Evolutionary conservation across 1,284 basidiomycete species (phyloP), one percentile per base, ranked within the genome.

Genomic region (Takashimella tepidaria): DNA sequence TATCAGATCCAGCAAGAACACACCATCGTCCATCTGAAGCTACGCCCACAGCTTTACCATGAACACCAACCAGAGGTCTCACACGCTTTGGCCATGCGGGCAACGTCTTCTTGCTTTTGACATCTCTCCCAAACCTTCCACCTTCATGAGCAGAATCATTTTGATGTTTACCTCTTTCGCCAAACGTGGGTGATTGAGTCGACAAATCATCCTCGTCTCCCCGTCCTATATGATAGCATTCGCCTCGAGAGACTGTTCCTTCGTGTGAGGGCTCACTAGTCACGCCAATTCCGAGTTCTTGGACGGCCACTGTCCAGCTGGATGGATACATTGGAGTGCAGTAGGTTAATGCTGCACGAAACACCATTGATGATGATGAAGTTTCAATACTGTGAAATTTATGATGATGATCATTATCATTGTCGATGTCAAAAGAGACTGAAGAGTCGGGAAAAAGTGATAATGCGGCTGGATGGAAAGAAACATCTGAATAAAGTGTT

Each of bases 221-320:
- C 22, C 62, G 40, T 23, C 65, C 61, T 5, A 70, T 66, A 23
- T 68, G 59, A 47, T 60, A 70, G 52, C 65, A 67, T 21, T 70
- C 69, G 3, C 69, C 69, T 12, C 69, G 56, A 26, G 50, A 45
- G 11, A 67, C 59, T 23, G 13, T 47, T 20, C 43, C 56, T 16
- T 23, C 12, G 12, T 21, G 12, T 3, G 20, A 5, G 4, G 47
- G 47, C 24, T 43, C 21, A 21, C 20, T 21, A 3, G 22, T 41
- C 22, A n/a, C 13, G 0, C 63, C 40, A 31, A 76, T 64, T 2
- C 49, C 46, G 13, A 76, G 62, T 49, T 74, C 72, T 54, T 76
- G 74, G 2, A 74, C 67, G 0, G 73, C 70, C 1, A 74, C 60
- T 1, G 70, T 75, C 74, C 74, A 76, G 8, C 72, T 70, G 3